These are phyloP conservation scores for Erythrobasidium hasegawianum DNA, from an alignment of 1,284 basidiomycete species.

Conservation along the genomic window DNA sequence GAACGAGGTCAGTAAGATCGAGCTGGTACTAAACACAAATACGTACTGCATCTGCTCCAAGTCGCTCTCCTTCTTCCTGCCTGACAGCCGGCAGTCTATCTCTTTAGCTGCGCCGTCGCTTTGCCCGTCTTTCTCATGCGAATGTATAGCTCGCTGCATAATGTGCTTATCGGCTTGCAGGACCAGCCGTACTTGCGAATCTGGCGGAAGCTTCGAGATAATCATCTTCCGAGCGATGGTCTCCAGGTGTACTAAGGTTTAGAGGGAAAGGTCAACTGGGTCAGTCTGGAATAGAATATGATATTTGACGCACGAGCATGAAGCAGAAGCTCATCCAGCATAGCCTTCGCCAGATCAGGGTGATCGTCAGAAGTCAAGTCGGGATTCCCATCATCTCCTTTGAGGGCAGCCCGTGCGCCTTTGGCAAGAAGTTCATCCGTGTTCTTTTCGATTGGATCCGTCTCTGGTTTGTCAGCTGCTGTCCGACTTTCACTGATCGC, in stretches of 20 bases:
- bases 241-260: conserved; percentile 22
- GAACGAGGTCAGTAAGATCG: neutral
- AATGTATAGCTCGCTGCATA: conserved; percentile 10
- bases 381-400: neutral
- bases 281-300: neutral
- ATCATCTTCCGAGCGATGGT: neutral
- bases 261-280: neutral
- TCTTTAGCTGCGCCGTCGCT: neutral
- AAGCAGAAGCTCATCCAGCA: conserved; percentile 1
- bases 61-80: conserved; percentile 1
- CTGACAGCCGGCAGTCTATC: neutral
- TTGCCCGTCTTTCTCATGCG: neutral
- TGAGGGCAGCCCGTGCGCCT: neutral
- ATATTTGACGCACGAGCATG: neutral
- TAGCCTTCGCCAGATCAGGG: neutral
- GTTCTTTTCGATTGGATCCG: conserved; percentile 1
- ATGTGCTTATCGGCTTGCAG: conserved; percentile 30
- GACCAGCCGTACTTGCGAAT: conserved; percentile 48
- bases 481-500: neutral
- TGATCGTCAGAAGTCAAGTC: neutral
- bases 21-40: neutral
- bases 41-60: conserved; percentile 28
- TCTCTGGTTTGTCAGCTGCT: neutral
- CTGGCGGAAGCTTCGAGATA: conserved; percentile 35
- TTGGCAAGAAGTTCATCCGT: too few relatives aligned